phyloP scores from a whole-genome alignment of 352 stramenopile genomes.

The Labyrinthula sp. region DNA sequence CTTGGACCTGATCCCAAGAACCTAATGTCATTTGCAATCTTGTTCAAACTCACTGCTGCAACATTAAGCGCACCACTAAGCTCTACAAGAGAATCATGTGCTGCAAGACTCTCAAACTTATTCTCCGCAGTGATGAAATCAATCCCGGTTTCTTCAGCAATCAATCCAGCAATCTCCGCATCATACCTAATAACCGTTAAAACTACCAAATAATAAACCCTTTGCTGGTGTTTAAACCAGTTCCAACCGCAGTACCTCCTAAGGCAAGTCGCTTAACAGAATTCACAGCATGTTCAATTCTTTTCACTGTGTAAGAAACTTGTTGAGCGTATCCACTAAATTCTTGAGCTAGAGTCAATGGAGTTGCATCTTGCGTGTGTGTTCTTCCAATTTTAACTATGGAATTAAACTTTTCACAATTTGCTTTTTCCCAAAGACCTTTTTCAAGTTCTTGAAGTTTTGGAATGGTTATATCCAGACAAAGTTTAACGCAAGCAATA shows the following conservation, averaged over 20 bases:
- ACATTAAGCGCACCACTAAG: constrained; percentile 65
- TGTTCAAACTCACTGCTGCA: constrained; percentile 64
- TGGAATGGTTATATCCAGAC: constrained; percentile 51
- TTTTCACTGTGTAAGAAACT: constrained; percentile 61
- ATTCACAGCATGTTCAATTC: constrained; percentile 54
- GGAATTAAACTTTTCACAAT: constrained; percentile 63
- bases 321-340: constrained; percentile 77
- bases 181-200: constrained; percentile 80
- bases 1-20: constrained; percentile 68
- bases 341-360: constrained; percentile 85
- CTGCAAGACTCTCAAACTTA: constrained; percentile 81
- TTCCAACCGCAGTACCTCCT: constrained; percentile 79
- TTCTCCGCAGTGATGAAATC: constrained; percentile 84
- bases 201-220: constrained; percentile 57
- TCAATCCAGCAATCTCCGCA: constrained; percentile 63
- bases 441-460: constrained; percentile 52
- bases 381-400: constrained; percentile 93
- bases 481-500: constrained; percentile 65
- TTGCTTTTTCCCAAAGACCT: constrained; percentile 56
- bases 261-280: constrained; percentile 70
- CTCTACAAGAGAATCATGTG: constrained; percentile 72
- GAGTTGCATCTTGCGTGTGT: constrained; percentile 77
- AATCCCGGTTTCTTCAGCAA: constrained; percentile 68
- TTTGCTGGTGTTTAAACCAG: constrained; percentile 54
- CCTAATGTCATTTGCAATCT: constrained; percentile 78